Evolutionary conservation across 106 monocot species (phyloP), one percentile per base, ranked within the genome.

Genomic region (Platanthera guangdongensis): DNA sequence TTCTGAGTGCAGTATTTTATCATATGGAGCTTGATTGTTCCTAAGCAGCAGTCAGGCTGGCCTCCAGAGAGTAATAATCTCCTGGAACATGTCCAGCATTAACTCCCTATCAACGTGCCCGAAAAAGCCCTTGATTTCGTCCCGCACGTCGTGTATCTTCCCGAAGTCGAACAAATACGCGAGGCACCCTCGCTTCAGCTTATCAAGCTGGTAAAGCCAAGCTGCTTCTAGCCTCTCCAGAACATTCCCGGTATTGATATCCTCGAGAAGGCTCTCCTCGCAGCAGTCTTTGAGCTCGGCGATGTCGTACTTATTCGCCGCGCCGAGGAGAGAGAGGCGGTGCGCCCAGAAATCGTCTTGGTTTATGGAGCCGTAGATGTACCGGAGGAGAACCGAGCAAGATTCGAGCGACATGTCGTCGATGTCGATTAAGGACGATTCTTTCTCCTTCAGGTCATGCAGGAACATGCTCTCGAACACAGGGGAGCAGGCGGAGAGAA

Each of bases 401-500:
- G 93, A 71, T 11, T 89, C 93, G 3, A 83, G 15, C 3, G 87
- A 84, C 87, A 96, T 91, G 74, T 96, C 96, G 7, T 83, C 81
- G 22, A 96, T 91, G 25, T 83, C 70, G 51, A 93, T 86, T 4
- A 70, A 82, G 4, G 93, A 96, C 0, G 87, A 91, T 47, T 89
- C 86, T 51, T 93, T 96, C 75, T 96, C 96, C 19, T 84, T 85
- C 1, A 96, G 85, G 18, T 93, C 78, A 39, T 89, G 93, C 14
- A 91, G 4, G 68, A 96, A 96, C 96, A 96, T 96, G 85, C 89
- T 89, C 53, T 76, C 78, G 18, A 96, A 96, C 7, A 96, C 96
- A 0, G 96, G 87, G 19, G 96, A 96, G 72, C 85, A 82, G 0
- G 93, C 79, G 2, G 93, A 76, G 5, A 96, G 89, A 16, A 96